Base-by-base conservation (phyloP, 768 basidiomycete species). In the Amanita fuliginea region DNA sequence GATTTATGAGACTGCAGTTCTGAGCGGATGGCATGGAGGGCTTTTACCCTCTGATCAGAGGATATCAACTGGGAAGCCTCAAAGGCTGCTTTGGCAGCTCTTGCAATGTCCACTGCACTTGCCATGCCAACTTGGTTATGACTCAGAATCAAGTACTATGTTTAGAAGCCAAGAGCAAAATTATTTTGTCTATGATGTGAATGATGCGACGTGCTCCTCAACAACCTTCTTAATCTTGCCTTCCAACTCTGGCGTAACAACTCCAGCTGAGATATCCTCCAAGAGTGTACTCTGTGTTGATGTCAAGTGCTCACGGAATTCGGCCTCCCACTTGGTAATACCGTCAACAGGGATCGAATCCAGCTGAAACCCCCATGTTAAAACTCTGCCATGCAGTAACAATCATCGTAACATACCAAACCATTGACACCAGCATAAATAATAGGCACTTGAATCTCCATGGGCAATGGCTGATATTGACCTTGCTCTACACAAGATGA, bases 341-440 rank as follows among this genome's bases (percentile, higher is more conserved):
- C 93, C 75, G 60, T 96, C 90, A 47, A 96, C 93, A 40, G 92
- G 86, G 69, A 99, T 89, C 24, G 89, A 74, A 67, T 98, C 96
- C 59, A 99, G 91, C 81, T 88, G 18, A 8, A 6, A 30, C 2
- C 21, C 26, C 60, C 24, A 52, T 6, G 52, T 53, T 1, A 41
- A 19, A 13, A n/a, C 36, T 16, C 18, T n/a, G 1, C n/a, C 13
- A 28, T 34, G 16, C 44, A 10, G 32, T 22, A n/a, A 35, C 4
- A 30, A n/a, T 1, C 6, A 33, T 34, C 13, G 4, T 11, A 14
- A 77, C 85, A 58, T 65, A 86, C 84, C 55, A 96, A 81, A 90
- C 96, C 96, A 72, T 98, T 94, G 60, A 99, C 96, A 82, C 95
- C 95, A 57, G 95, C 96, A 67, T 95, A 97, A 75, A 98, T 93